A percentile compares a stretch with the other conserved stretches of the same genome.
phyloP scores from a whole-genome alignment of 1,139 yeast genomes.

The Candida labiduridarum region DNA sequence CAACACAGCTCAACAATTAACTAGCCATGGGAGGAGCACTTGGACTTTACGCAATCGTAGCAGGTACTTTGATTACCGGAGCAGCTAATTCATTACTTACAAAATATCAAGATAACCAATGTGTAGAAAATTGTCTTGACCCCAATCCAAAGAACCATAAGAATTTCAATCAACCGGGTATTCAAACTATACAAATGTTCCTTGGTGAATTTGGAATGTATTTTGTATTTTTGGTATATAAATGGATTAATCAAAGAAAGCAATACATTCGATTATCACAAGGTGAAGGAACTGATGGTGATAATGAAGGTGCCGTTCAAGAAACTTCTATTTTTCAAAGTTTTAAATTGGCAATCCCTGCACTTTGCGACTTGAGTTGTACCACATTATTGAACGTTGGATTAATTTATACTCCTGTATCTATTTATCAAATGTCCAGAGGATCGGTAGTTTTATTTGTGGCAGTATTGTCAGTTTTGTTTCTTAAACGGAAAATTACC shows the following conservation, averaged over 20 bases:
- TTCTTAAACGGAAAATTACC: slow-evolving; percentile 57
- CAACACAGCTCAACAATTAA: background rate
- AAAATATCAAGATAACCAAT: slow-evolving; percentile 77
- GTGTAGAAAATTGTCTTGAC: slow-evolving; percentile 59
- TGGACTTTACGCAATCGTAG: slow-evolving; percentile 31
- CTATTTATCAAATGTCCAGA: slow-evolving; percentile 82
- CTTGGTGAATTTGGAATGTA: slow-evolving; percentile 65
- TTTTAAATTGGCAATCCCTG: slow-evolving; percentile 55
- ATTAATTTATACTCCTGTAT: slow-evolving; percentile 74
- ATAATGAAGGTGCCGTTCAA: slow-evolving; percentile 8
- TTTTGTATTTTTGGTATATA: slow-evolving; percentile 39
- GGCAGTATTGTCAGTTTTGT: slow-evolving; percentile 68
- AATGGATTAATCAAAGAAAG: slow-evolving; percentile 24
- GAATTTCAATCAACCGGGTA: slow-evolving; percentile 74
- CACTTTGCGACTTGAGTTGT: slow-evolving; percentile 70
- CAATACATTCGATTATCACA: slow-evolving; percentile 20
- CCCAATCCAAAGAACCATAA: slow-evolving; percentile 41
- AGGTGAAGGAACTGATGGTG: slow-evolving; percentile 2
- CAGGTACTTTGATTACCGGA: slow-evolving; percentile 67
- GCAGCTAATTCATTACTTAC: slow-evolving; percentile 74
- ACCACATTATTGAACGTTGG: slow-evolving; percentile 82
- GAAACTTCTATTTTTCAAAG: slow-evolving; percentile 26
- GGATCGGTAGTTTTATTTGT: slow-evolving; percentile 80
- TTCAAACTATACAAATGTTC: slow-evolving; percentile 83
- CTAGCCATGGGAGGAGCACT: slow-evolving; percentile 9